phyloP scores from a whole-genome alignment of 371 early-diverging fungal species.

The Cokeromyces recurvatus region DNA sequence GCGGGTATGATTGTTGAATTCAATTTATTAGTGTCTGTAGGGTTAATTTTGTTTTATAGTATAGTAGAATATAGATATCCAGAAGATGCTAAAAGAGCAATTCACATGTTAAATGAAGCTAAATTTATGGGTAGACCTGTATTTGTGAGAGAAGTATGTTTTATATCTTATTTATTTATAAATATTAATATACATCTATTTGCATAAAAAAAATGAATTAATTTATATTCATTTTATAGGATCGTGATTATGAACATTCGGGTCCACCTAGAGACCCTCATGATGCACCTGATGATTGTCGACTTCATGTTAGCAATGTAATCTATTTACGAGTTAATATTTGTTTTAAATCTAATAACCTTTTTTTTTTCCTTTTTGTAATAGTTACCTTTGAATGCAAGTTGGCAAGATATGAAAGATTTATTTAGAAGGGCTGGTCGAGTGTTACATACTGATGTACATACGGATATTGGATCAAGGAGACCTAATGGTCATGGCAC shows the following conservation, averaged over 20 bases:
- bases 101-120: slow-evolving; percentile 66
- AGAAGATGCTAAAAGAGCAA: slow-evolving; percentile 80
- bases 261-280: slow-evolving; percentile 44
- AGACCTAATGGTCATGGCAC: slow-evolving; percentile 70
- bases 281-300: slow-evolving; percentile 49
- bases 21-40: neutral
- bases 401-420: slow-evolving; percentile 86
- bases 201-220: too few relatives aligned
- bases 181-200: neutral
- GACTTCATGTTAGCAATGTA: slow-evolving; percentile 70
- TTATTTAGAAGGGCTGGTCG: slow-evolving; percentile 71
- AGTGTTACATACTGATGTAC: slow-evolving; percentile 73
- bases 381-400: slow-evolving; percentile 68
- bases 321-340: neutral
- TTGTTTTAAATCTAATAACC: neutral
- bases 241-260: slow-evolving; percentile 51
- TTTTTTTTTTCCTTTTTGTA: neutral
- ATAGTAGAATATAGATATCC: slow-evolving; percentile 77
- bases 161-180: neutral
- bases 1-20: slow-evolving; percentile 35
- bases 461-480: slow-evolving; percentile 56
- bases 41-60: too few relatives aligned
- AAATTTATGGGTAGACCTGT: slow-evolving; percentile 75
- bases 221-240: too few relatives aligned
- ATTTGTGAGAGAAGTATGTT: slow-evolving; percentile 58